Evolutionary conservation across 176 grass and related monocot species (phyloP), one percentile per base, ranked within the genome.

Genomic region (Eragrostis nindensis): DNA sequence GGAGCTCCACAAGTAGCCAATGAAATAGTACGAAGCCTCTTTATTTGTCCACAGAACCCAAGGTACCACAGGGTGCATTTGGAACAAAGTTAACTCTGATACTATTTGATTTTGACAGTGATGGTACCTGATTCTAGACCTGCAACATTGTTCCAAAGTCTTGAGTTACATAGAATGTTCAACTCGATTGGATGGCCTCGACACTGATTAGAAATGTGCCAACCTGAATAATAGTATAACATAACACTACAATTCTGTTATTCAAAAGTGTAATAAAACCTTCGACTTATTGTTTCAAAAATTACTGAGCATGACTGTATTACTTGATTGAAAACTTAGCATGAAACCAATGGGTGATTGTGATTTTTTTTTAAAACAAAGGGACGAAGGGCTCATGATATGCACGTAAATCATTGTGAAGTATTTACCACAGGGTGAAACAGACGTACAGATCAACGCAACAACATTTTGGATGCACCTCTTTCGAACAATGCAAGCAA

Each of bases 1-100:
- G 75, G 52, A 69, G 52, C 69, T 75, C 75, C 21, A 50, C 21
- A 88, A 69, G 75, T 75, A 67, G 81, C 81, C 69, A 75, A 78
- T 46, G 77, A 38, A 81, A 76, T 65, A 71, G 64, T 67, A 75
- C 53, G 15, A 68, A 75, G 11, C 48, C 16, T 48, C 62, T 80
- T 75, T 80, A 88, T 68, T 53, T 80, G 76, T 29, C 45, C 76
- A 85, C 64, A 54, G 69, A 89, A 81, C 82, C 75, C 76, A 55
- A 46, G 82, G 68, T 56, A 55, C 76, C 75, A 38, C 17, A 17
- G 53, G 48, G 24, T 26, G 62, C 86, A 69, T 80, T 62, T 66
- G 80, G 27, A 83, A 66, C 69, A 60, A 79, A 74, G 75, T 46
- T 83, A 73, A 41, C 57, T 73, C 30, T 30, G 17, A 39, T 41